These are phyloP conservation scores for Globisporangium ultimum DNA, from an alignment of 352 stramenopile species.

Conservation along the genomic window DNA sequence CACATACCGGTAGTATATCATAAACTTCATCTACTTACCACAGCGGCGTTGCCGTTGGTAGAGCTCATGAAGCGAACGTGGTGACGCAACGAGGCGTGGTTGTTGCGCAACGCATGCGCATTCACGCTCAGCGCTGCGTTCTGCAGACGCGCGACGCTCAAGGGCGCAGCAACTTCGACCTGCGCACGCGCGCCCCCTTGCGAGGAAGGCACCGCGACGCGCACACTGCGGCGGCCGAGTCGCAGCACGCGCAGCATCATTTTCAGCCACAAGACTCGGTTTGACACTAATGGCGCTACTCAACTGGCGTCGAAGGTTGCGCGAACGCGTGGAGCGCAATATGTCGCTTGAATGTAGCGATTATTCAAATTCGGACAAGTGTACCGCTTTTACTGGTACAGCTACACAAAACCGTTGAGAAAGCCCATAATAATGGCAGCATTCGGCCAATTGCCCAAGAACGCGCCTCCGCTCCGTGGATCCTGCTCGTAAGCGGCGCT, in stretches of 20 bases:
- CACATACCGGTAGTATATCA: not conserved
- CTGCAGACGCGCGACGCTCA: not conserved
- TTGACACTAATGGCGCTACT: conserved; percentile 6
- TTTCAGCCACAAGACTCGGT: conserved; percentile 7
- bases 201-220: not conserved
- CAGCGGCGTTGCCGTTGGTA: conserved; percentile 1
- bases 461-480: too few species aligned
- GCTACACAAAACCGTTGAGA: not conserved
- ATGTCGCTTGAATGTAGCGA: conserved; percentile 8
- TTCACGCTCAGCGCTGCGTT: not conserved
- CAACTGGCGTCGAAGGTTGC: conserved; percentile 9
- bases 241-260: conserved; percentile 21
- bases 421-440: too few species aligned
- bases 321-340: conserved; percentile 6
- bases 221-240: conserved; percentile 5
- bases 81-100: not conserved
- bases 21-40: not conserved
- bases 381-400: conserved; percentile 3
- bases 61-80: conserved; percentile 11
- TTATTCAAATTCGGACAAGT: not conserved
- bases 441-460: not conserved
- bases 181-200: not conserved
- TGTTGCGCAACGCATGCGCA: not conserved
- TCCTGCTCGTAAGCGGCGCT: too few species aligned
- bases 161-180: not conserved